A percentile compares a stretch with the other conserved stretches of the same genome.
Evolutionary conservation across 257 asterid species (phyloP).

Genomic region (Solanum gracilifrons): DNA sequence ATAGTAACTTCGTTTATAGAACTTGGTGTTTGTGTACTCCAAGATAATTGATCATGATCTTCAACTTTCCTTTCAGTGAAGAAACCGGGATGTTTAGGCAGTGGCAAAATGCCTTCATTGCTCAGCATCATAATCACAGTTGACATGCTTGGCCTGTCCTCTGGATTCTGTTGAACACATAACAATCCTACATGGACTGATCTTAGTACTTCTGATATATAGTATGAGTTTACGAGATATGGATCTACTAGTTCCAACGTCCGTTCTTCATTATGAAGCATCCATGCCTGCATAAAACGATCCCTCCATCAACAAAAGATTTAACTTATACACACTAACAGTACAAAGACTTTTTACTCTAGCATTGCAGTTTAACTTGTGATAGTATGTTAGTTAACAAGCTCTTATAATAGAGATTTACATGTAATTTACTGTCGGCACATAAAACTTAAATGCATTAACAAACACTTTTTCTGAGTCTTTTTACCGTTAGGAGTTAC

Average conservation of each 20-base stretch:
- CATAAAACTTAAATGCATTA: background rate
- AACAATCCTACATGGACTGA: constrained; percentile 25
- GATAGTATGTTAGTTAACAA: background rate
- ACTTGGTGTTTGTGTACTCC: constrained; percentile 1
- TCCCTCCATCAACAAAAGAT: background rate
- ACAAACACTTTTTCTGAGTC: background rate
- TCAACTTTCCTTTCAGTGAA: constrained; percentile 8
- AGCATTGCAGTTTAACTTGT: background rate
- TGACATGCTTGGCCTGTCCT: constrained; percentile 30
- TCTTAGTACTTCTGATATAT: constrained; percentile 8
- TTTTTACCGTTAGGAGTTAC: background rate
- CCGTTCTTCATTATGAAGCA: constrained; percentile 10
- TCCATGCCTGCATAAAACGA: constrained; percentile 17
- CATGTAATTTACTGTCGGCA: background rate
- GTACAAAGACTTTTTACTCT: background rate
- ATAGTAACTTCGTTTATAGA: constrained; percentile 1
- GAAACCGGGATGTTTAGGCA: constrained; percentile 22
- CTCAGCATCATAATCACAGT: constrained; percentile 20
- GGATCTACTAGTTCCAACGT: constrained; percentile 9
- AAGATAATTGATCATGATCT: background rate
- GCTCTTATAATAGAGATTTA: background rate
- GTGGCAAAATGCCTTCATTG: constrained; percentile 17
- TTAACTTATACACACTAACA: background rate
- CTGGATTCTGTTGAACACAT: constrained; percentile 23
- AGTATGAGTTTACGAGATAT: background rate